These are phyloP conservation scores for Coemansia sp. DNA, from an alignment of 192 early-diverging fungal genomes.

Conservation along the genomic window DNA sequence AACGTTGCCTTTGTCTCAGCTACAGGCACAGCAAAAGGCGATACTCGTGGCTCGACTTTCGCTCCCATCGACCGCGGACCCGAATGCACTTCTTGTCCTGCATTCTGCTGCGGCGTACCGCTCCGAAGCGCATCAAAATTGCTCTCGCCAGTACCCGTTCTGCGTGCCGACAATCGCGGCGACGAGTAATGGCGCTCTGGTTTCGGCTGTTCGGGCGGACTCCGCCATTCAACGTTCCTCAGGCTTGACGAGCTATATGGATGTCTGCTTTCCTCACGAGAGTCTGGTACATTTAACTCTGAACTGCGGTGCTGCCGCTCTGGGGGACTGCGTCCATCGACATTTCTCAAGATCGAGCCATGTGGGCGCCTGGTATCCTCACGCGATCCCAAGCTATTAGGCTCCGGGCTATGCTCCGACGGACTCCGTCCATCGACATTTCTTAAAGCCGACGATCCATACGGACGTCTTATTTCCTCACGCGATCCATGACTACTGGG, in stretches of 20 bases:
- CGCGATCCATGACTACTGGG: not conserved
- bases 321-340: too few species aligned
- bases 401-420: not conserved
- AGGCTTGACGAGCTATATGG: not conserved
- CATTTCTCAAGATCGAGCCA: too few species aligned
- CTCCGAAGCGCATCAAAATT: conserved; percentile 5
- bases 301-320: too few species aligned
- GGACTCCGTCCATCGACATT: too few species aligned
- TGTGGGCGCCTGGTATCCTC: too few species aligned
- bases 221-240: conserved; percentile 1
- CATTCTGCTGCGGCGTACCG: not conserved
- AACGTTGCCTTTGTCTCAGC: conserved; percentile 15
- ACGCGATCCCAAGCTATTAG: not conserved
- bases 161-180: conserved; percentile 33
- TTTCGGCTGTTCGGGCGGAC: conserved; percentile 8
- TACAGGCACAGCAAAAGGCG: conserved; percentile 16
- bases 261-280: not conserved
- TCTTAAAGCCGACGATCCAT: too few species aligned
- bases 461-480: too few species aligned
- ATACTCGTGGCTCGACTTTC: not conserved
- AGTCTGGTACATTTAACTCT: too few species aligned
- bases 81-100: not conserved
- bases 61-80: conserved; percentile 9
- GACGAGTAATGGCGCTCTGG: conserved; percentile 17
- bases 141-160: conserved; percentile 6